Evolutionary conservation across 345 rosid genomes (phyloP), one percentile per base, ranked within the genome.

Genomic region (Euclidium syriacum): DNA sequence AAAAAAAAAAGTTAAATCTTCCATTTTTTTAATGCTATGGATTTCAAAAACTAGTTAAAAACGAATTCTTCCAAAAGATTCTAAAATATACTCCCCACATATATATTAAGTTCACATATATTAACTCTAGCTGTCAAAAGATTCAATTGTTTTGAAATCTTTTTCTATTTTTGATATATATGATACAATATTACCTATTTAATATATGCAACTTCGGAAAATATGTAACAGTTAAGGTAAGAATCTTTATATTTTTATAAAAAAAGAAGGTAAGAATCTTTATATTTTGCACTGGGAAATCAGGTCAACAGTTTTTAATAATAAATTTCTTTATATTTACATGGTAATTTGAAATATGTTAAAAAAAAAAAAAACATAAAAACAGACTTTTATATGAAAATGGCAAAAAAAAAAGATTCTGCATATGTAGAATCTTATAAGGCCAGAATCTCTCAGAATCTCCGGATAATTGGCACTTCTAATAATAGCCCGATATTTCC

Each of bases 401-500:
- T n/a, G n/a, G n/a, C n/a, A 38, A n/a, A 11, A 14, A 17, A 18
- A 34, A 52, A 52, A 62, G 58, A 70, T 53, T 10, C 74, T 30
- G 10, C 16, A 46, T 11, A 16, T 3, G 19, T 3, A 30, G 74
- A 70, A 62, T 70, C 74, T 62, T 26, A 2, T 14, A 38, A 26
- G 11, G 9, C 9, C 19, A 30, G 27, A 63, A 63, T 63, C 49
- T 18, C 34, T 6, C 17, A 52, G 73, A 69, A 70, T 70, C 74
- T 63, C 52, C 52, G 6, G 5, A 62, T 54, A 54, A 46, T 62
- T 55, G 6, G 64, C 35, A 63, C 38, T 62, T 55, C 64, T 32
- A 71, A 71, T 56, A 55, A 32, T 48, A 49, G 39, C 2, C 60
- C 65, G 34, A 57, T 40, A 71, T 71, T 64, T 10, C 5, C 35